These are phyloP conservation scores for Parmales sp. DNA, from an alignment of 108 stramenopile species.

Conservation along the genomic window DNA sequence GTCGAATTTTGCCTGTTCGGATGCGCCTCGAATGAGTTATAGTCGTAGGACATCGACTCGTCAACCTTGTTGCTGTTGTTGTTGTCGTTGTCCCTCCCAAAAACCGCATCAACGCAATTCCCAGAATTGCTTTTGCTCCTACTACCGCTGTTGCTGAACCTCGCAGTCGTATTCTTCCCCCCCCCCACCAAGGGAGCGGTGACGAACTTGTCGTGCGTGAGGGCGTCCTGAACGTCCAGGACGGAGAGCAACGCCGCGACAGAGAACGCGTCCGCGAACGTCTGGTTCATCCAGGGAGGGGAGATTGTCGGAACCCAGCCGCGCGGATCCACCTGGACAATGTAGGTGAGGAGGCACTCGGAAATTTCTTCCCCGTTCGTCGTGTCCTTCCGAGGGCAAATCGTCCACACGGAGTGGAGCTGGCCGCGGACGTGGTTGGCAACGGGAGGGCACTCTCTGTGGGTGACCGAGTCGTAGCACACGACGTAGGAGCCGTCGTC, in stretches of 20 bases:
- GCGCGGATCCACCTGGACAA: constrained; percentile 76
- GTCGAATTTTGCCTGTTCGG: too few species aligned
- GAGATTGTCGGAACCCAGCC: constrained; percentile 71
- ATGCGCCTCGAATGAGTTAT: too few species aligned
- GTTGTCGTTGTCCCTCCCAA: too few species aligned
- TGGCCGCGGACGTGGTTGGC: constrained; percentile 67
- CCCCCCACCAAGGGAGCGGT: too few species aligned
- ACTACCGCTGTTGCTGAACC: too few species aligned
- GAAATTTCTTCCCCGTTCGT: constrained; percentile 22
- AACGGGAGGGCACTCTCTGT: constrained; percentile 55
- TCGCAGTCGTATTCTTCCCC: too few species aligned
- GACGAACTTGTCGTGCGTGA: constrained; percentile 60
- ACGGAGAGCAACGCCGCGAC: constrained; percentile 65
- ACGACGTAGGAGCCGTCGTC: constrained; percentile 76
- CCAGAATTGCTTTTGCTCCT: too few species aligned
- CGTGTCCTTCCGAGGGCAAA: constrained; percentile 43
- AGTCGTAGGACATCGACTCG: too few species aligned
- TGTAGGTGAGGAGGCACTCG: constrained; percentile 71
- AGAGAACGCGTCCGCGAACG: constrained; percentile 64
- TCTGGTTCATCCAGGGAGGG: constrained; percentile 24
- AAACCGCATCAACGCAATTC: too few species aligned
- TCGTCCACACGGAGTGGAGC: constrained; percentile 72
- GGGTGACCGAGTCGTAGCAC: constrained; percentile 63
- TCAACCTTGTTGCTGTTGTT: too few species aligned
- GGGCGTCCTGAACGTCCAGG: constrained; percentile 68